A percentile compares a stretch with the other conserved stretches of the same genome.
phyloP scores from a whole-genome alignment of 345 rosid genomes.

The Hibiscus tridactylites region DNA sequence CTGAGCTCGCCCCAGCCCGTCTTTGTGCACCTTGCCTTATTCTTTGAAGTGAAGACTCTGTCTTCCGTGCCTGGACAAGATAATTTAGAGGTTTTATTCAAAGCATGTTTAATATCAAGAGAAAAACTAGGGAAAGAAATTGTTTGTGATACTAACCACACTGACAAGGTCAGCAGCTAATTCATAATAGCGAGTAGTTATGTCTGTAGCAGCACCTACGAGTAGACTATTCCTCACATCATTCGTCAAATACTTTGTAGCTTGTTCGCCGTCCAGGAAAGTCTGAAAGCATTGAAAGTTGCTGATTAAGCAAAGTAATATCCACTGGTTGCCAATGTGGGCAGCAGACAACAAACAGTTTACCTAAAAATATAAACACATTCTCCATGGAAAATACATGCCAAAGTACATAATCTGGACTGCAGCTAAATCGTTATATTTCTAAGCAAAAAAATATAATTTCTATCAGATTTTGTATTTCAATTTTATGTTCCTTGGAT shows the following conservation, averaged over 20 bases:
- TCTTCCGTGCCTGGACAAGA: conserved; percentile 66
- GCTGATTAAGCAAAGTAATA: neutral
- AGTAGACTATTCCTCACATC: conserved; percentile 49
- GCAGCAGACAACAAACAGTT: neutral
- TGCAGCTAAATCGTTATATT: neutral
- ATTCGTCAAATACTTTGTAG: conserved; percentile 48
- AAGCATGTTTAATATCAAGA: neutral
- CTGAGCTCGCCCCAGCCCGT: conserved; percentile 85
- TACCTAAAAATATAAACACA: neutral
- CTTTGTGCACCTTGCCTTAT: conserved; percentile 83
- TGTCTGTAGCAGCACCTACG: conserved; percentile 50
- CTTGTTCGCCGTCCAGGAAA: conserved; percentile 74
- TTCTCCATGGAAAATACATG: conserved; percentile 5
- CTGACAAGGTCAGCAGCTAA: conserved; percentile 72
- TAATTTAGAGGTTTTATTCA: neutral
- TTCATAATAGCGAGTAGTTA: conserved; percentile 71
- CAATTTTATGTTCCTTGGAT: neutral
- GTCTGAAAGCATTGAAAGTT: conserved; percentile 28
- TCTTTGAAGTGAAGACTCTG: conserved; percentile 83
- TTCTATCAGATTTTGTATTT: neutral
- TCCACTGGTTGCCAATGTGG: neutral
- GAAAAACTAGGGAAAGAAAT: neutral
- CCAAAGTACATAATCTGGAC: neutral
- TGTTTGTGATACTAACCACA: conserved; percentile 47
- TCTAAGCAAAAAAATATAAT: neutral